Evolutionary conservation across 768 basidiomycete species (phyloP).

Genomic region (Xerocomus brunneocitrinus): DNA sequence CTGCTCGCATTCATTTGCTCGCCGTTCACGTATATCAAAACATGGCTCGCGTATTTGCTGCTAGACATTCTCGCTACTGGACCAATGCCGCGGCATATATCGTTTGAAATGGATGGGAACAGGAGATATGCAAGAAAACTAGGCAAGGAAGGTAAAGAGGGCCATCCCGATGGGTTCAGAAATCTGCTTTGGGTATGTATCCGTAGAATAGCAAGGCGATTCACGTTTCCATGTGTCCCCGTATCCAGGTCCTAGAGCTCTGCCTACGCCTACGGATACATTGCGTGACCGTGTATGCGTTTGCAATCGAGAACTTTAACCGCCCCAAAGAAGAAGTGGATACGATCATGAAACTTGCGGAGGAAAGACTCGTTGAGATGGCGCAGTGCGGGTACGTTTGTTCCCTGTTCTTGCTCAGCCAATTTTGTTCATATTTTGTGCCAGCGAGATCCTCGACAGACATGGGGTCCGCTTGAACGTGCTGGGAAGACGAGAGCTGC

Average conservation of each 20-base stretch:
- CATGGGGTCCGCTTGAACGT: conserved; percentile 84
- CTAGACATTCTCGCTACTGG: conserved; percentile 71
- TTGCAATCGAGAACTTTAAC: conserved; percentile 96
- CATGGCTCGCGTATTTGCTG: conserved; percentile 39
- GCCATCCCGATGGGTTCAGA: conserved; percentile 81
- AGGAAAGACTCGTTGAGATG: conserved; percentile 72
- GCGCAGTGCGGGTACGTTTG: conserved; percentile 69
- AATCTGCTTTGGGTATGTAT: conserved; percentile 69
- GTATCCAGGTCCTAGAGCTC: conserved; percentile 72
- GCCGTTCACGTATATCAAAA: conserved; percentile 13
- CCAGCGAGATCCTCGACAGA: conserved; percentile 74
- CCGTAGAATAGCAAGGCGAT: background rate
- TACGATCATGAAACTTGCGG: conserved; percentile 80
- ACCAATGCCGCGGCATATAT: conserved; percentile 85
- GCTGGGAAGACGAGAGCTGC: conserved; percentile 67
- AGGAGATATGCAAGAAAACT: conserved; percentile 77
- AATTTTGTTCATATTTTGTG: background rate
- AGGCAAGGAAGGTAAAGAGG: conserved; percentile 63
- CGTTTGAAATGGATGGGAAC: conserved; percentile 98
- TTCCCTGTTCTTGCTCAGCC: background rate
- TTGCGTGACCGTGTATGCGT: conserved; percentile 95
- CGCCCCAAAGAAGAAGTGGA: conserved; percentile 82
- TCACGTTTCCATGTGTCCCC: background rate
- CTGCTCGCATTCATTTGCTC: conserved; percentile 2
- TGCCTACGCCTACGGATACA: conserved; percentile 75